Conservation (phyloP, 768 basidiomycete species). For the Boletus rubescentipes region DNA sequence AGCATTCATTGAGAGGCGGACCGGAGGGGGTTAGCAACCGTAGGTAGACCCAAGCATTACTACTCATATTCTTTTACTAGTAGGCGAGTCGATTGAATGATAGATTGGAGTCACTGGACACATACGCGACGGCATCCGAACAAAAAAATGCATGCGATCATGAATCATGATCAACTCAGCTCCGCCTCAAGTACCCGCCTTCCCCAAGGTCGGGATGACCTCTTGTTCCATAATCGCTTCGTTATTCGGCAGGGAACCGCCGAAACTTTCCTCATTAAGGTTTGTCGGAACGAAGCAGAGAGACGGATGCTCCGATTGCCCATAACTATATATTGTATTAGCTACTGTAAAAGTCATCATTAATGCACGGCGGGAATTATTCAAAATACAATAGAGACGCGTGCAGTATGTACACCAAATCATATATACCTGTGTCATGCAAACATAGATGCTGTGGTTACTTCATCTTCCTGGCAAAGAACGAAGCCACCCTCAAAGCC, state of each 20-base stretch:
- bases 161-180: slow-evolving; percentile 20
- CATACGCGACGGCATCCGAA: background rate
- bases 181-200: background rate
- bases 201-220: slow-evolving; percentile 18
- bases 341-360: slow-evolving; percentile 13
- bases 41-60: background rate
- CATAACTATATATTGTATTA: slow-evolving; percentile 6
- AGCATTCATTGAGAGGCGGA: slow-evolving; percentile 76
- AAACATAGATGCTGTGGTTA: slow-evolving; percentile 13
- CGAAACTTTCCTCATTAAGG: background rate
- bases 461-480: slow-evolving; percentile 36
- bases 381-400: slow-evolving; percentile 11
- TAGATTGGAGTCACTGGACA: too few relatives aligned
- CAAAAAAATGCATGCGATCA: slow-evolving; percentile 6
- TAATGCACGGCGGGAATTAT: slow-evolving; percentile 14
- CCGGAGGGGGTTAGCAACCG: slow-evolving; percentile 34
- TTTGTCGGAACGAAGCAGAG: background rate
- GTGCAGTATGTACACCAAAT: slow-evolving; percentile 10
- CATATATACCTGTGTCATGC: slow-evolving; percentile 21
- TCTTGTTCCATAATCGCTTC: background rate
- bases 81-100: slow-evolving; percentile 5
- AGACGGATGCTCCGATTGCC: background rate
- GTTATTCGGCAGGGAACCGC: slow-evolving; percentile 8
- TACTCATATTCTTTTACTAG: background rate
- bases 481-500: slow-evolving; percentile 54